Evolutionary conservation across 257 asterid genomes (phyloP), one percentile per base, ranked within the genome.

Genomic region (Perilla frutescens): DNA sequence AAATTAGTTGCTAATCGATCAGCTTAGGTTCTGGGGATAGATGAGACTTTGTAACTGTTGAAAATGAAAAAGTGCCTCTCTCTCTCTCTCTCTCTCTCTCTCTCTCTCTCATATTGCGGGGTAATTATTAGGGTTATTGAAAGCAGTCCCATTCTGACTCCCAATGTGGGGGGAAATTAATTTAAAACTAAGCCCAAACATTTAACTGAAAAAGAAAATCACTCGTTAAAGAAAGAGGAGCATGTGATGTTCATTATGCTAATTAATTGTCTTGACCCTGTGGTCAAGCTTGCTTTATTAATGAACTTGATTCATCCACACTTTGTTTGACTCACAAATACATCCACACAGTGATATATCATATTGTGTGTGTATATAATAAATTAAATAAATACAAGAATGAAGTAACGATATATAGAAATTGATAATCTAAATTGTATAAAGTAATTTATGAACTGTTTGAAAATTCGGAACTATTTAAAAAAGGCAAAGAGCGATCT

Each of bases 171-270:
- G 66, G 11, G 75, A 65, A 54, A 81, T 64, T 34, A 51, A 75
- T 75, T 75, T 50, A 68, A 81, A 81, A 71, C 5, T 1, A 49
- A 29, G 7, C 11, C 14, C 2, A 41, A 49, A n/a, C 62, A 40
- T 74, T 7, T 60, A 74, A 70, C 72, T 77, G 59, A 20, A 20
- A 20, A 41, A 31, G 1, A 73, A 80, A 39, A 45, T 41, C 69
- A 69, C 12, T 56, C 36, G 66, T 39, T 55, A 62, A 58, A 68
- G 62, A 53, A 77, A 45, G 79, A 34, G 34, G 44, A 32, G 86
- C 91, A 87, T 89, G 93, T 87, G 93, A 82, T 76, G 86, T 75
- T 80, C 79, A 81, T 84, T 54, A 86, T 88, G 83, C 56, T 79
- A 62, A 62, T 81, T 50, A 76, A 74, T 88, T 84, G 93, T 88